phyloP scores from a whole-genome alignment of 1,284 basidiomycete species.

The Tylopilus sp. region DNA sequence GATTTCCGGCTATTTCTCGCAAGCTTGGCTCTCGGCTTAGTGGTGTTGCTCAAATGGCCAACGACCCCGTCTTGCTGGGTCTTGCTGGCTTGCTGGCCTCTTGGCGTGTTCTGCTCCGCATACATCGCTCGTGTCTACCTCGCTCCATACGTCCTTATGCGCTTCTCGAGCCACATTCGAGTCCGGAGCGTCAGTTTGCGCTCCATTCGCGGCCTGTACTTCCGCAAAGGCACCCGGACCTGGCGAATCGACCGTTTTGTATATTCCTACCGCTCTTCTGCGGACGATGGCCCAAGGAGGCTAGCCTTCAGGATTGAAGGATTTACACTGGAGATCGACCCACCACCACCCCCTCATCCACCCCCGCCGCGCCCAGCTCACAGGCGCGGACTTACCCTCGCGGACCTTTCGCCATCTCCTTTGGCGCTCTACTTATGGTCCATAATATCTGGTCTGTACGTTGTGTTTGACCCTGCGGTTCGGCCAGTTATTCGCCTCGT shows the following conservation, averaged over 20 bases:
- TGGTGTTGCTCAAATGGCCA: constrained; percentile 25
- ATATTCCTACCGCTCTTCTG: constrained; percentile 49
- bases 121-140: constrained; percentile 62
- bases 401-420: constrained; percentile 54
- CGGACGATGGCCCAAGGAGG: constrained; percentile 45
- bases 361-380: constrained; percentile 30
- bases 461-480: constrained; percentile 52
- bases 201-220: constrained; percentile 71
- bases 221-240: constrained; percentile 50
- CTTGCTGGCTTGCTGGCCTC: constrained; percentile 28
- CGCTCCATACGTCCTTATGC: constrained; percentile 56
- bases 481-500: constrained; percentile 57
- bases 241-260: constrained; percentile 65
- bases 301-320: constrained; percentile 61
- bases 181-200: constrained; percentile 69
- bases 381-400: constrained; percentile 45
- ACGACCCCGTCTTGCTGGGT: constrained; percentile 28
- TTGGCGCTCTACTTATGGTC: constrained; percentile 49
- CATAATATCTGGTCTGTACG: constrained; percentile 41
- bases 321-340: constrained; percentile 50
- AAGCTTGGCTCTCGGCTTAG: constrained; percentile 11
- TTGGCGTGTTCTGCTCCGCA: constrained; percentile 47
- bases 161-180: constrained; percentile 57
- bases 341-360: constrained; percentile 17
- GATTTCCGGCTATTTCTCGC: constrained; percentile 13